phyloP scores from a whole-genome alignment of 78 protist species.

The Tieghemostelium lacteum region DNA sequence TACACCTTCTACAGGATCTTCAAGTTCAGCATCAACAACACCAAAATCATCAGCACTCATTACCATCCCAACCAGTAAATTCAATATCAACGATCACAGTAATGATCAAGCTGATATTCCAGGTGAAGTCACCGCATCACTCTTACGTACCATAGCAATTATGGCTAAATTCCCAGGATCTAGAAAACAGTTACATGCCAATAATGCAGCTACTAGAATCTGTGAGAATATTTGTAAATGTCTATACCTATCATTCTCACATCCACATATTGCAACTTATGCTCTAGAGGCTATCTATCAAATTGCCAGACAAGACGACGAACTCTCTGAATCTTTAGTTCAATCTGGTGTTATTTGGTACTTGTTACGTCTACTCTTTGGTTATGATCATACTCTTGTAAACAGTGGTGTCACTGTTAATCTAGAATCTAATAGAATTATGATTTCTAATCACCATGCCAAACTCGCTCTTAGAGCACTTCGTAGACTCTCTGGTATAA shows the following conservation, averaged over 20 bases:
- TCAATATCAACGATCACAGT: slow-evolving; percentile 52
- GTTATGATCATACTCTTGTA: slow-evolving; percentile 88
- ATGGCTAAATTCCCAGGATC: slow-evolving; percentile 76
- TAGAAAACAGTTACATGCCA: slow-evolving; percentile 51
- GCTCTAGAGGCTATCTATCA: slow-evolving; percentile 64
- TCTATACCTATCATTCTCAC: slow-evolving; percentile 41
- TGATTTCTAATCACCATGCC: slow-evolving; percentile 70
- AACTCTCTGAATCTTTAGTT: slow-evolving; percentile 12
- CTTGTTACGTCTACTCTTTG: slow-evolving; percentile 58
- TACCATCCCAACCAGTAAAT: slow-evolving; percentile 47
- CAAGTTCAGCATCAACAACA: not conserved
- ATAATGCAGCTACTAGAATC: slow-evolving; percentile 20
- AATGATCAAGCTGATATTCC: slow-evolving; percentile 42
- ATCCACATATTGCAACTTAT: slow-evolving; percentile 64
- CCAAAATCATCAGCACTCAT: slow-evolving; percentile 19
- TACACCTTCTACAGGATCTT: not conserved
- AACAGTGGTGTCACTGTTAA: slow-evolving; percentile 67
- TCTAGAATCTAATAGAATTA: slow-evolving; percentile 67
- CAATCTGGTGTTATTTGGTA: slow-evolving; percentile 82
- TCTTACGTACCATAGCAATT: slow-evolving; percentile 19
- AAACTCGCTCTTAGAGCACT: slow-evolving; percentile 16
- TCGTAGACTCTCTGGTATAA: slow-evolving; percentile 43
- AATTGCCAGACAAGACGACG: slow-evolving; percentile 51
- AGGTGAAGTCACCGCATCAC: slow-evolving; percentile 40
- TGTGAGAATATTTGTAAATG: slow-evolving; percentile 62